A percentile compares a stretch with the other conserved stretches of the same genome.
These are phyloP conservation scores for Melampsora occidentalis DNA, from an alignment of 1,284 basidiomycete species.

Conservation along the genomic window DNA sequence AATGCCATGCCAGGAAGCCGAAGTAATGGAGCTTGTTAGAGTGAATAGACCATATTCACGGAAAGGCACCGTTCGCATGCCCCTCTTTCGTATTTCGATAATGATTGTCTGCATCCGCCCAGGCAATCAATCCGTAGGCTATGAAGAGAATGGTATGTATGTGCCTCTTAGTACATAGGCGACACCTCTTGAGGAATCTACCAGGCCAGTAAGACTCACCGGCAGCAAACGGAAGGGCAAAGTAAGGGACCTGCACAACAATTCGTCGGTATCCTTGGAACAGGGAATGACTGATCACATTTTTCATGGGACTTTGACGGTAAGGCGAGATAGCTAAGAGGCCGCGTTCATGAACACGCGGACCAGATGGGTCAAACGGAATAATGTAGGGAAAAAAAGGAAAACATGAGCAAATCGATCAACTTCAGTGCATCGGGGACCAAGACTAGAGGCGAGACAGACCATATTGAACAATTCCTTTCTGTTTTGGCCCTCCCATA, in stretches of 20 bases:
- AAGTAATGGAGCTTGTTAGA: not conserved
- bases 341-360: not conserved
- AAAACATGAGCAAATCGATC: too few species aligned
- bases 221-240: constrained; percentile 69
- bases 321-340: constrained; percentile 72
- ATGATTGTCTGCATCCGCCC: constrained; percentile 70
- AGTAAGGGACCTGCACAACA: constrained; percentile 72
- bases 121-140: constrained; percentile 81
- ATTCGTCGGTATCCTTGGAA: constrained; percentile 83
- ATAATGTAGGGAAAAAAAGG: not conserved
- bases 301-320: constrained; percentile 69
- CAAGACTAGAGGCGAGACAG: not conserved
- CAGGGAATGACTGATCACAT: constrained; percentile 70
- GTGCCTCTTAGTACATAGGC: too few species aligned
- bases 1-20: too few species aligned
- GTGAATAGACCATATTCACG: not conserved
- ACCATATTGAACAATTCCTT: constrained; percentile 78
- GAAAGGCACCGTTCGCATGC: constrained; percentile 54
- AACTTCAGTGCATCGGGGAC: not conserved
- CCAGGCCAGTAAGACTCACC: constrained; percentile 61
- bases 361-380: not conserved
- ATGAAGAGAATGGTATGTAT: constrained; percentile 3
- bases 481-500: constrained; percentile 68
- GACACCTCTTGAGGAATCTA: too few species aligned
- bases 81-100: constrained; percentile 77